phyloP scores from a whole-genome alignment of 768 basidiomycete species.

The Leccinum variicolor region DNA sequence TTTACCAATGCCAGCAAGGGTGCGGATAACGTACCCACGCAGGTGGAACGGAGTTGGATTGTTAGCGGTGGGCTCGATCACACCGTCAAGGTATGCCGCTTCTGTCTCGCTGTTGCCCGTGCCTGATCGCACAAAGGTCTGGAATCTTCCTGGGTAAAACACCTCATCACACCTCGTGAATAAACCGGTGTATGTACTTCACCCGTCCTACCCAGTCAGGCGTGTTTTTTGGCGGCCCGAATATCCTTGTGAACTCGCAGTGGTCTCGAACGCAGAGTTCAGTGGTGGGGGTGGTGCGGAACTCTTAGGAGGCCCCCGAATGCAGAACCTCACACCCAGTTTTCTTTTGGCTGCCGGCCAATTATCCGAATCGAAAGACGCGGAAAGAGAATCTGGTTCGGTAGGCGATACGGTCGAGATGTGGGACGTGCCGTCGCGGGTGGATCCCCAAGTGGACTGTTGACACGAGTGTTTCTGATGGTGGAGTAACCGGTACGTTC shows the following conservation, averaged over 20 bases:
- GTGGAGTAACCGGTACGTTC: conserved; percentile 67
- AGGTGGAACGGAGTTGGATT: conserved; percentile 57
- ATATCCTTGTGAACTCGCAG: conserved; percentile 70
- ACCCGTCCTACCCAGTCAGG: conserved; percentile 72
- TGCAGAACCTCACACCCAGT: conserved; percentile 21
- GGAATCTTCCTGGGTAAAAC: conserved; percentile 51
- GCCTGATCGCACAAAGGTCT: conserved; percentile 45
- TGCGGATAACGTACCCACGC: conserved; percentile 12
- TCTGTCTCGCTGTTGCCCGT: neutral
- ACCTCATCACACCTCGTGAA: conserved; percentile 54
- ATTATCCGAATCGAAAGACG: conserved; percentile 14
- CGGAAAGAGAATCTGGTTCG: conserved; percentile 9
- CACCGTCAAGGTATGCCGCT: conserved; percentile 59
- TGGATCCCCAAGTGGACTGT: conserved; percentile 85
- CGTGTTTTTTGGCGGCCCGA: conserved; percentile 74
- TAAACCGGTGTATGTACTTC: conserved; percentile 66
- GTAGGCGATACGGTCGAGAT: conserved; percentile 68
- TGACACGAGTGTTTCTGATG: conserved; percentile 59
- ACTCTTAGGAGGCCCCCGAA: conserved; percentile 26
- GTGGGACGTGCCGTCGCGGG: conserved; percentile 80
- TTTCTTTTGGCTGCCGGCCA: conserved; percentile 15
- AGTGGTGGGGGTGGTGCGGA: conserved; percentile 30
- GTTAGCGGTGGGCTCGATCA: conserved; percentile 78
- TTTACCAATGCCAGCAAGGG: conserved; percentile 8
- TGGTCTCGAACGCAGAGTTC: conserved; percentile 65